phyloP scores from a whole-genome alignment of 2,329 filamentous ascomycete genomes.

The Penicillium sp. region DNA sequence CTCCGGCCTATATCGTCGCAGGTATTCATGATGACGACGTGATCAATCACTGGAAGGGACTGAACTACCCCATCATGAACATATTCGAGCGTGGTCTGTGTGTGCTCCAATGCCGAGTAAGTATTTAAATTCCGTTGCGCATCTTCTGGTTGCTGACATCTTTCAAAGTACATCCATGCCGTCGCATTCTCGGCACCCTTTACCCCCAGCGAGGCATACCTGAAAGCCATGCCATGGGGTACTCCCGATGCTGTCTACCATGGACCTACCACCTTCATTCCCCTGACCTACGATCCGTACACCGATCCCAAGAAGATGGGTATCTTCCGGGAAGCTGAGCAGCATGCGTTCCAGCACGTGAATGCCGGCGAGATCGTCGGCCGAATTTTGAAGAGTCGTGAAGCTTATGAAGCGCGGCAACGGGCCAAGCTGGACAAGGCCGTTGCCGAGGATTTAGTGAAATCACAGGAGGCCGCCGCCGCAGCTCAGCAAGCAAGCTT shows the following conservation, averaged over 20 bases:
- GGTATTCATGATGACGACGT: slow-evolving; percentile 93
- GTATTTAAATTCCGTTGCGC: slow-evolving; percentile 26
- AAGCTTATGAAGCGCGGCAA: slow-evolving; percentile 89
- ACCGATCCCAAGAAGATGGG: slow-evolving; percentile 75
- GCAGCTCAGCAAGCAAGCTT: slow-evolving; percentile 6
- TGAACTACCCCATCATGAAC: slow-evolving; percentile 99
- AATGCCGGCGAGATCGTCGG: slow-evolving; percentile 92
- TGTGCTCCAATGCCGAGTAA: slow-evolving; percentile 87
- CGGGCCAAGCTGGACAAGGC: slow-evolving; percentile 86
- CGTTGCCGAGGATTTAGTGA: slow-evolving; percentile 68
- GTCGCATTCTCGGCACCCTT: slow-evolving; percentile 91
- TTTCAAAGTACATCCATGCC: slow-evolving; percentile 73
- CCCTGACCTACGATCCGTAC: slow-evolving; percentile 75
- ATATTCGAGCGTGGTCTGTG: slow-evolving; percentile 95
- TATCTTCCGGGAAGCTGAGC: slow-evolving; percentile 77
- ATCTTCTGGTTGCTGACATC: not conserved
- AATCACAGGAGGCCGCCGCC: slow-evolving; percentile 56
- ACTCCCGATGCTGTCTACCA: slow-evolving; percentile 84
- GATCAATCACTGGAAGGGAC: slow-evolving; percentile 93
- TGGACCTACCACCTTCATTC: slow-evolving; percentile 92
- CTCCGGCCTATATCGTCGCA: slow-evolving; percentile 82
- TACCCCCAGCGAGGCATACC: slow-evolving; percentile 75
- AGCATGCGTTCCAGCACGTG: slow-evolving; percentile 79
- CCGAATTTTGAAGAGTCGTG: slow-evolving; percentile 82
- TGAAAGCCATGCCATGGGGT: slow-evolving; percentile 72